Evolutionary conservation across 2,329 filamentous ascomycete species (phyloP).

Genomic region (Fusarium subtropicale): DNA sequence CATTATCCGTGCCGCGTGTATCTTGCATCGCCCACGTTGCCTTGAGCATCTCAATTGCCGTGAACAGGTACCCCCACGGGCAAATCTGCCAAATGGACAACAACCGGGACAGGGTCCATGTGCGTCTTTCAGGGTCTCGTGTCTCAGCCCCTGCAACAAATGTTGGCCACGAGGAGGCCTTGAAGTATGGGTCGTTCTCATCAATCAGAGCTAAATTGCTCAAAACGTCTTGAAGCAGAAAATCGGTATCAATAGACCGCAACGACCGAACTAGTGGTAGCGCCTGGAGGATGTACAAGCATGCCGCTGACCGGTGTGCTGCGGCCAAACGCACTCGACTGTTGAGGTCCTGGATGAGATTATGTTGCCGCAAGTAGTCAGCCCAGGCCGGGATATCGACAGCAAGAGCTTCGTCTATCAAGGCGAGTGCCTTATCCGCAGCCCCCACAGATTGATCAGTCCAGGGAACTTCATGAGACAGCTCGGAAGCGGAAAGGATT

Average conservation of each 20-base stretch:
- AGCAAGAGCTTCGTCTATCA: conserved; percentile 56
- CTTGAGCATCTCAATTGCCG: conserved; percentile 61
- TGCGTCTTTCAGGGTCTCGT: conserved; percentile 58
- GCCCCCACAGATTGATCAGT: conserved; percentile 49
- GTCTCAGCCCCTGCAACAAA: conserved; percentile 69
- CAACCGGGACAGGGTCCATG: conserved; percentile 64
- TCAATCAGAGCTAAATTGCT: conserved; percentile 62
- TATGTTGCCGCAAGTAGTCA: conserved; percentile 51
- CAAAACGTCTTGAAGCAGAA: conserved; percentile 63
- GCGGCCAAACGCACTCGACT: conserved; percentile 58
- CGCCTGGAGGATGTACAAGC: conserved; percentile 60
- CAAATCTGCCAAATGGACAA: conserved; percentile 59
- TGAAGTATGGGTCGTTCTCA: conserved; percentile 64
- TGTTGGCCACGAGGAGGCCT: conserved; percentile 69
- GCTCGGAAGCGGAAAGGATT: conserved; percentile 58
- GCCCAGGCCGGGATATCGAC: conserved; percentile 60
- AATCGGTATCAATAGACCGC: conserved; percentile 55
- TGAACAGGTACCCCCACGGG: conserved; percentile 64
- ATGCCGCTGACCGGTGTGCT: conserved; percentile 61
- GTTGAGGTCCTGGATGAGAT: conserved; percentile 55
- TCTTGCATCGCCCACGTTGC: conserved; percentile 61
- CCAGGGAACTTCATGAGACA: conserved; percentile 54
- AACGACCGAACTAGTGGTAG: conserved; percentile 54
- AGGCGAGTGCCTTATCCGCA: conserved; percentile 53
- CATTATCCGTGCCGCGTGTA: conserved; percentile 35